Evolutionary conservation across 306 rosid genomes (phyloP).

Genomic region (Vigna mungo): DNA sequence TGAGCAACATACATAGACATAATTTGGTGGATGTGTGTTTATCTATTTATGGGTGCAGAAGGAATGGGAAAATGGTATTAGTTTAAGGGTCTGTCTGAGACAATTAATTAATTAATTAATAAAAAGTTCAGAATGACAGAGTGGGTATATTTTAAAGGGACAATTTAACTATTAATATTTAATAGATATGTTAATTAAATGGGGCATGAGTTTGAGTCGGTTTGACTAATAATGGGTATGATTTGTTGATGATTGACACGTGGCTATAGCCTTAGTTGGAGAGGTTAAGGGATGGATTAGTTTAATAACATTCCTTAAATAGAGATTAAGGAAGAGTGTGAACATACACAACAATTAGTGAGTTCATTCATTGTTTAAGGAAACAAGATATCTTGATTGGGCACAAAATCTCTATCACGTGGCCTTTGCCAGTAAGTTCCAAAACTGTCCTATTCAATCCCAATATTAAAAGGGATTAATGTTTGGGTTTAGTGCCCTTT

Average conservation of each 20-base stretch:
- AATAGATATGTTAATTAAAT: conserved; percentile 38
- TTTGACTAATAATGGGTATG: conserved; percentile 40
- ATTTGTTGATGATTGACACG: conserved; percentile 53
- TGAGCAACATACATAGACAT: no score
- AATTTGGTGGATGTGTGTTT: neutral
- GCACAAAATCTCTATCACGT: conserved; percentile 47
- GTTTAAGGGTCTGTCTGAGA: neutral
- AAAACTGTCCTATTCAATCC: conserved; percentile 3
- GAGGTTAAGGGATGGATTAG: neutral
- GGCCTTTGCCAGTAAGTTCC: conserved; percentile 41
- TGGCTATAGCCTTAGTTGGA: conserved; percentile 49
- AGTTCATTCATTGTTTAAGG: conserved; percentile 47
- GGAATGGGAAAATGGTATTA: neutral
- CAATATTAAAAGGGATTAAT: neutral
- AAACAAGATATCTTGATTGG: conserved; percentile 49
- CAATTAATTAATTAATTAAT: neutral
- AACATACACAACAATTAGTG: conserved; percentile 5
- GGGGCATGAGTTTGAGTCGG: neutral
- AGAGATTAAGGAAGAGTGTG: neutral
- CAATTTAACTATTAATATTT: neutral
- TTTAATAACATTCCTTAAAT: conserved; percentile 39
- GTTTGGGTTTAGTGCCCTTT: conserved; percentile 7
- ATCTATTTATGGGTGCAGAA: neutral
- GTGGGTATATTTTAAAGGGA: neutral
- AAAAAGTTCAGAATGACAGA: neutral